Evolutionary conservation across 164 flowering plant genomes (phyloP).

Genomic region (Chloranthus sessilifolius): DNA sequence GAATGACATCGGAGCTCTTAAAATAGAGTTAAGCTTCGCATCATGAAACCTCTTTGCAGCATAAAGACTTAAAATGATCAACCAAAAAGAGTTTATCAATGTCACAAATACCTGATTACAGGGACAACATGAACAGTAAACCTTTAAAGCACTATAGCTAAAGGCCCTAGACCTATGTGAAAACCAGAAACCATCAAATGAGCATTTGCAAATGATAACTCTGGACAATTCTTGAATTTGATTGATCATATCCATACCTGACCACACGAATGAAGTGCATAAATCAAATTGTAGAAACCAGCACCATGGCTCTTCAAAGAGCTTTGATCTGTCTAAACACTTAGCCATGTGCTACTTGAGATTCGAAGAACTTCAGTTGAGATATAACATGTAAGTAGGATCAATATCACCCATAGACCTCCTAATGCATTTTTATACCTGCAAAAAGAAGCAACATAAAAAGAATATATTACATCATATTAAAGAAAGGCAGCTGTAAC

Average conservation of each 20-base stretch:
- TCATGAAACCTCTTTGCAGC: constrained; percentile 92
- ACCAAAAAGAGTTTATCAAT: constrained; percentile 88
- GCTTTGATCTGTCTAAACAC: constrained; percentile 83
- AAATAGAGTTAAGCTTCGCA: constrained; percentile 79
- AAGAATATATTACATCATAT: too few relatives aligned
- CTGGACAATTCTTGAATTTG: background rate
- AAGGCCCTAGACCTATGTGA: too few relatives aligned
- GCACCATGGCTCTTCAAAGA: constrained; percentile 39
- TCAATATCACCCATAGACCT: constrained; percentile 77
- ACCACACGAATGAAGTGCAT: constrained; percentile 70
- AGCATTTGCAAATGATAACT: too few relatives aligned
- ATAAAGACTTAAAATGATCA: constrained; percentile 83
- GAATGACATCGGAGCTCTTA: constrained; percentile 98
- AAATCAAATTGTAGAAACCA: constrained; percentile 64
- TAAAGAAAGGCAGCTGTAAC: too few relatives aligned
- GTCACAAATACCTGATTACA: constrained; percentile 70
- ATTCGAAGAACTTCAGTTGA: constrained; percentile 71
- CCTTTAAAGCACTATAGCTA: constrained; percentile 9
- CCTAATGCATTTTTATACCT: constrained; percentile 95
- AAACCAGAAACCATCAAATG: too few relatives aligned
- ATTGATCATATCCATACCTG: constrained; percentile 43
- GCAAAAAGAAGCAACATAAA: constrained; percentile 9
- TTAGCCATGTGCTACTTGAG: constrained; percentile 95
- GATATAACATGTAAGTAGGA: constrained; percentile 69
- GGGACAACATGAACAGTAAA: background rate